Conservation (phyloP, 768 basidiomycete species). For the Termitomyces titanicus region DNA sequence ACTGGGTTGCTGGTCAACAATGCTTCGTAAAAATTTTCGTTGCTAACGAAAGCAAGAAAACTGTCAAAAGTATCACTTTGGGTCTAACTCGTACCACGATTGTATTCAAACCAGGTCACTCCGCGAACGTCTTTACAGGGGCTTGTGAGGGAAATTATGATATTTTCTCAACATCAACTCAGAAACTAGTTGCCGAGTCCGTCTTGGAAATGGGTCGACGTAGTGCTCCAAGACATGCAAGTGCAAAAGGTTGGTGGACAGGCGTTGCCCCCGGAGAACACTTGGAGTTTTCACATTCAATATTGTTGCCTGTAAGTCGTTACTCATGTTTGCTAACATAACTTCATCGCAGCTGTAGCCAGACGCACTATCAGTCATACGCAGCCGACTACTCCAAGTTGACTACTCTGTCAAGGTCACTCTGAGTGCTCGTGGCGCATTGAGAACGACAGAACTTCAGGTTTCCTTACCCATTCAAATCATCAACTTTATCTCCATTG, state of each 20-base stretch:
- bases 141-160: neutral
- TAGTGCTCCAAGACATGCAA: conserved; percentile 64
- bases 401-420: conserved; percentile 68
- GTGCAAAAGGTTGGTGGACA: conserved; percentile 87
- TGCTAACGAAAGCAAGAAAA: conserved; percentile 63
- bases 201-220: conserved; percentile 63
- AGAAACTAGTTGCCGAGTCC: conserved; percentile 64
- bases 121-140: neutral
- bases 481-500: neutral
- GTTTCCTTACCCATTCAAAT: neutral
- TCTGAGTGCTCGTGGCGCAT: conserved; percentile 56
- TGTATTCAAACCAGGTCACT: neutral
- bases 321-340: neutral
- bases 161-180: conserved; percentile 13
- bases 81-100: conserved; percentile 31
- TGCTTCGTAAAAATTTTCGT: conserved; percentile 66
- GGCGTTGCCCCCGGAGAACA: conserved; percentile 66
- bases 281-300: conserved; percentile 61
- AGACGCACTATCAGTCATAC: conserved; percentile 64
- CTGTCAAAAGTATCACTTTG: conserved; percentile 61
- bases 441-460: conserved; percentile 28
- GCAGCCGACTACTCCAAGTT: conserved; percentile 73
- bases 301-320: conserved; percentile 69
- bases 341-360: conserved; percentile 35
- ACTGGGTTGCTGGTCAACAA: conserved; percentile 82